These are phyloP conservation scores for Funneliformis geosporum DNA, from an alignment of 192 early-diverging fungal species.

Conservation along the genomic window DNA sequence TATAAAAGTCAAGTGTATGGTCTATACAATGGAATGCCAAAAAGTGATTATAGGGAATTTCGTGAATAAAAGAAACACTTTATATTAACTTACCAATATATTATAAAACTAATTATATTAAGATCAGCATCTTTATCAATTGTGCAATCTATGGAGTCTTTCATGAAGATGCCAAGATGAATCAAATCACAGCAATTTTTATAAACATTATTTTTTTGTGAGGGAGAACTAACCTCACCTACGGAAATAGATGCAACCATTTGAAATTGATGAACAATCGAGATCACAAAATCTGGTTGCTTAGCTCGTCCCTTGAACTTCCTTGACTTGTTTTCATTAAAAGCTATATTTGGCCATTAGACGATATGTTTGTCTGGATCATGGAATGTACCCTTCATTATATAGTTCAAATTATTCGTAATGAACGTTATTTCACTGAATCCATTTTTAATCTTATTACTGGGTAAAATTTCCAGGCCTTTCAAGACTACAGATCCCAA, in stretches of 20 bases:
- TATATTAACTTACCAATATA: slow-evolving; percentile 26
- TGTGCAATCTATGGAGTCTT: background rate
- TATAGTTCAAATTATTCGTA: slow-evolving; percentile 19
- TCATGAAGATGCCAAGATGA: slow-evolving; percentile 19
- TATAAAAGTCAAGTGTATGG: slow-evolving; percentile 16
- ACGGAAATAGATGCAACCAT: background rate
- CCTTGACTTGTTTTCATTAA: slow-evolving; percentile 28
- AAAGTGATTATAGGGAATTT: slow-evolving; percentile 1
- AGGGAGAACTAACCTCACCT: slow-evolving; percentile 20
- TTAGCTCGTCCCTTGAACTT: background rate
- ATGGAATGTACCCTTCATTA: slow-evolving; percentile 19
- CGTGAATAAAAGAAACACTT: background rate
- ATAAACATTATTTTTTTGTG: slow-evolving; percentile 28
- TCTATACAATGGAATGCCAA: background rate
- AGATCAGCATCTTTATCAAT: slow-evolving; percentile 21
- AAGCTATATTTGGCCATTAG: slow-evolving; percentile 22
- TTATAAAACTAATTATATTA: slow-evolving; percentile 27
- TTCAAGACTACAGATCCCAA: slow-evolving; percentile 16
- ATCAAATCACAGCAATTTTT: slow-evolving; percentile 28
- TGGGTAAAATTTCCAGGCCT: slow-evolving; percentile 6
- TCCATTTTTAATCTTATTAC: slow-evolving; percentile 22
- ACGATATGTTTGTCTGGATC: slow-evolving; percentile 25
- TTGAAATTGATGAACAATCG: slow-evolving; percentile 19
- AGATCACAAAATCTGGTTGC: slow-evolving; percentile 23
- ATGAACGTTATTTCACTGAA: slow-evolving; percentile 18